Evolutionary conservation across 495 filamentous ascomycete species (phyloP).

Genomic region (Daldinia concentrica): DNA sequence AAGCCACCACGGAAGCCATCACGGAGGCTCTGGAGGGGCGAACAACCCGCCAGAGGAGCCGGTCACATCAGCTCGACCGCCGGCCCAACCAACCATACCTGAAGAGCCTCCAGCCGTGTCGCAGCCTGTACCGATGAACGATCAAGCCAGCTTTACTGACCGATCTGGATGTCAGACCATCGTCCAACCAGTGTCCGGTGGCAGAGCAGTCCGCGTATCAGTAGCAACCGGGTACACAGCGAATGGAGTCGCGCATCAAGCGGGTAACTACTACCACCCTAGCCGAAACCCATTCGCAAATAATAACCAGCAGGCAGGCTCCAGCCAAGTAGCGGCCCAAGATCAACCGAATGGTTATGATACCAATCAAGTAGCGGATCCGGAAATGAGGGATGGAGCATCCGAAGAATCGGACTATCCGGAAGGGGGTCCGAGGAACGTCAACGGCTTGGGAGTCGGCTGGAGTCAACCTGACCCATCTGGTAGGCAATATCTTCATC

Average conservation of each 20-base stretch:
- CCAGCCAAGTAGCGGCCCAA: neutral
- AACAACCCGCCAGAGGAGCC: neutral
- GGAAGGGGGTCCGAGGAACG: neutral
- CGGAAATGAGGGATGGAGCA: neutral
- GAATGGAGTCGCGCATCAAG: neutral
- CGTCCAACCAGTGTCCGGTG: neutral
- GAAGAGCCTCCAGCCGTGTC: neutral
- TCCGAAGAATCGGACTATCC: neutral
- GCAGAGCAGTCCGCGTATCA: neutral
- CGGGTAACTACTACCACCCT: neutral
- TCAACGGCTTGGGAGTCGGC: neutral
- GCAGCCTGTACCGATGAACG: neutral
- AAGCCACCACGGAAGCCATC: neutral
- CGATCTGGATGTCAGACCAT: neutral
- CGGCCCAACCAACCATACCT: neutral
- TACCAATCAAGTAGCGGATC: neutral
- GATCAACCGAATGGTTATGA: too few relatives aligned
- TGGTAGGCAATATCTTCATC: neutral
- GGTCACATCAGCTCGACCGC: neutral
- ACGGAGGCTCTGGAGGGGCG: neutral
- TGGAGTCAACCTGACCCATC: neutral
- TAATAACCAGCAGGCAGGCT: neutral
- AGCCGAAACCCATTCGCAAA: neutral
- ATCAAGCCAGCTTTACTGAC: neutral
- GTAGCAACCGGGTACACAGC: neutral